Base-by-base conservation (phyloP, 208 protist genomes). In the Acanthamoeba rhysodes region DNA sequence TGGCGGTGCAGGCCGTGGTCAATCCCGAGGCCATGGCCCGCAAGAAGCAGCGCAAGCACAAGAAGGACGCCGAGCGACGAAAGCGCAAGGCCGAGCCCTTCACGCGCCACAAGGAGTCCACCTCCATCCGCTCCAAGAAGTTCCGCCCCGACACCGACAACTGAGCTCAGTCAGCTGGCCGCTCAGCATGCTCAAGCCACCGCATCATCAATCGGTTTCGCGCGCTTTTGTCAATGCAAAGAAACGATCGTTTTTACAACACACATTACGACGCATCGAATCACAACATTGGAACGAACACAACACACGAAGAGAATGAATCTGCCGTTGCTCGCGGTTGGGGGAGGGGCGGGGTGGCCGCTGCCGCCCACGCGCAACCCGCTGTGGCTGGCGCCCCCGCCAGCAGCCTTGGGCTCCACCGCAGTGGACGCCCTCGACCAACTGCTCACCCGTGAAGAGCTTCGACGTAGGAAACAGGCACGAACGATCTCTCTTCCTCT, bases 81-180 rank as follows among this genome's bases (percentile, higher is more conserved):
- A 90, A 90, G 84, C 84, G 84, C 84, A 90, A 90, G 84, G 29
- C 32, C 57, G 84, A 90, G 84, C 84, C 48, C 59, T 90, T 72
- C 84, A 62, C n/a, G 48, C 29, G 18, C 34, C 24, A 90, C 84
- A 62, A 70, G 32, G 41, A 82, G 74, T 45, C 41, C 37, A 48
- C 29, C 84, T 90, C 84, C 57, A 90, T 90, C 84, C 50, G 59
- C 29, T 32, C 50, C 84, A 90, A 90, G 84, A 90, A 90, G 84
- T 66, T 68, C 59, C 57, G 57, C 27, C 53, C 68, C 50, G 50
- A 62, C 50, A 48, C 41, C 29, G 84, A 90, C 76, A n/a, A 84
- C 50, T 90, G 53, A 90, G 59, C 10, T 62, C 50, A 16, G 8
- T 55, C 12, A 16, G 50, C 8, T 62, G 14, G 50, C 14, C 50